Conservation (phyloP, 2,329 filamentous ascomycete species). For the Epichloe amarillans region DNA sequence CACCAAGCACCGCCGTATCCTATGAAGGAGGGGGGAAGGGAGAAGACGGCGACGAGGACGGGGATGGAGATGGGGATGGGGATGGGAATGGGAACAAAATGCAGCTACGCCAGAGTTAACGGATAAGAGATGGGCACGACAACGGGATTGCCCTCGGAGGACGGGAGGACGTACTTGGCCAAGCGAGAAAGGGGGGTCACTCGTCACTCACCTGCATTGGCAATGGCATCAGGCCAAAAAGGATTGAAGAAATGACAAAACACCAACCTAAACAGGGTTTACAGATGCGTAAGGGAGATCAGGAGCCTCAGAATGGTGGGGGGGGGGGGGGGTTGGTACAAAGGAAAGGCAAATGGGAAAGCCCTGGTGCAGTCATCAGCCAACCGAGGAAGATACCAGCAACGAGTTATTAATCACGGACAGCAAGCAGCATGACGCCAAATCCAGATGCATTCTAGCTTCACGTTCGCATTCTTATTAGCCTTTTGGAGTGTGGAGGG, state of each 20-base stretch:
- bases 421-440: neutral
- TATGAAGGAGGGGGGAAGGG: neutral
- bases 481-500: too few species aligned
- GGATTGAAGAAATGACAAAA: conserved; percentile 1
- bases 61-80: neutral
- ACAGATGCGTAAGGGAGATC: neutral
- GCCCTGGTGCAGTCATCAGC: neutral
- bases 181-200: neutral
- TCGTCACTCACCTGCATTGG: neutral
- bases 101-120: neutral
- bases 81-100: conserved; percentile 1
- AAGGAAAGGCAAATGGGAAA: neutral
- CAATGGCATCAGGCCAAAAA: neutral
- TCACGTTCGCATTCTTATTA: too few species aligned
- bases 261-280: neutral
- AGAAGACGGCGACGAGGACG: neutral
- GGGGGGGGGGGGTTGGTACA: neutral
- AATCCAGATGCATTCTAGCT: neutral
- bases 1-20: neutral
- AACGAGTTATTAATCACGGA: neutral
- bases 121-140: neutral
- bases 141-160: neutral
- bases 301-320: neutral
- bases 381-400: neutral
- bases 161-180: neutral